These are phyloP conservation scores for Echium plantagineum DNA, from an alignment of 257 asterid genomes.

Conservation along the genomic window DNA sequence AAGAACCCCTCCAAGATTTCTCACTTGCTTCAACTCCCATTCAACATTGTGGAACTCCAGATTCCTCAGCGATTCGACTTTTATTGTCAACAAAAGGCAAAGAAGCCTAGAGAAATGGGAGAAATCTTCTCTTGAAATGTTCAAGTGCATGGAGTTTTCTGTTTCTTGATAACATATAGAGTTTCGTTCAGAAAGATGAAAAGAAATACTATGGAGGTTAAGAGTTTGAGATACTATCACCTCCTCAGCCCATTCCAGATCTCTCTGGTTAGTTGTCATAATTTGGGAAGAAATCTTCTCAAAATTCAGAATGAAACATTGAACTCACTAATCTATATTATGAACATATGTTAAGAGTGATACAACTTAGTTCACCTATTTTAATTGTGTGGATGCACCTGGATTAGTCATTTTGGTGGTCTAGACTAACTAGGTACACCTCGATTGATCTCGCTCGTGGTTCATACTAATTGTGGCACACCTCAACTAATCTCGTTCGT, in stretches of 20 bases:
- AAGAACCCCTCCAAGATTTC: conserved; percentile 26
- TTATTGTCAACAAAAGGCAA: conserved; percentile 19
- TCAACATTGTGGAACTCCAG: conserved; percentile 53
- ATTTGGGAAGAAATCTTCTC: conserved; percentile 2
- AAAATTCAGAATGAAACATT: background rate
- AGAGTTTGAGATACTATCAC: conserved; percentile 24
- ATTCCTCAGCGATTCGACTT: conserved; percentile 22
- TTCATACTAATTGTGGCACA: too few species aligned
- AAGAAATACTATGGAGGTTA: conserved; percentile 44
- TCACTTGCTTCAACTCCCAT: conserved; percentile 44
- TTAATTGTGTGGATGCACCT: too few species aligned
- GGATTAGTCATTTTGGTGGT: too few species aligned
- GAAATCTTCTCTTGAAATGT: conserved; percentile 23
- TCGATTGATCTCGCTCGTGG: too few species aligned
- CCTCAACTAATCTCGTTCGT: too few species aligned
- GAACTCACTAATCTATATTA: background rate
- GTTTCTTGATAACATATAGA: conserved; percentile 46
- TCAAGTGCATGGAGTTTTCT: conserved; percentile 38
- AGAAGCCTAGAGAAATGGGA: conserved; percentile 38
- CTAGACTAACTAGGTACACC: too few species aligned
- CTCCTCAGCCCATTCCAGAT: conserved; percentile 46
- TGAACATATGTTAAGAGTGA: too few species aligned
- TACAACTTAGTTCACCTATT: too few species aligned
- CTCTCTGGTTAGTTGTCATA: conserved; percentile 35
- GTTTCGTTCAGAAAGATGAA: conserved; percentile 38